Evolutionary conservation across 2,329 filamentous ascomycete genomes (phyloP).

Genomic region (Diaporthe citri): DNA sequence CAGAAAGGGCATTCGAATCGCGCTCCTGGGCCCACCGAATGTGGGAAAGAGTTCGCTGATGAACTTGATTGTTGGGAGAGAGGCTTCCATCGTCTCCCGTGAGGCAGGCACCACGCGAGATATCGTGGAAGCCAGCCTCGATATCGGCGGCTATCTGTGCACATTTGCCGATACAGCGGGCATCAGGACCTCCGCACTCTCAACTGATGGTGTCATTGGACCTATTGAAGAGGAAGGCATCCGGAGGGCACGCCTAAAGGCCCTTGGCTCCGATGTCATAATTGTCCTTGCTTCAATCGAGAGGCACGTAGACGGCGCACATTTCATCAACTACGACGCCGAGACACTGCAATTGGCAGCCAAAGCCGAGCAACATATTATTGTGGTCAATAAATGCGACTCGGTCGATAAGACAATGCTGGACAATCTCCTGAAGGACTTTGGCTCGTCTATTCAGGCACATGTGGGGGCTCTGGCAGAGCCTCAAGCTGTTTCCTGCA

Average conservation of each 20-base stretch:
- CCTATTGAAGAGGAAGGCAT: conserved; percentile 91
- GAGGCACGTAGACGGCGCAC: conserved; percentile 48
- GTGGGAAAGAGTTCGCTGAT: conserved; percentile 95
- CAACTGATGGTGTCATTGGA: conserved; percentile 64
- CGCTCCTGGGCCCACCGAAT: conserved; percentile 91
- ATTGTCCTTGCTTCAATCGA: conserved; percentile 85
- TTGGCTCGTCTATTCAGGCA: conserved; percentile 55
- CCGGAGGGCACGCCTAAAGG: conserved; percentile 83
- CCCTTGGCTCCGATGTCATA: conserved; percentile 86
- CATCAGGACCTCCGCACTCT: conserved; percentile 67
- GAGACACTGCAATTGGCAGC: conserved; percentile 69
- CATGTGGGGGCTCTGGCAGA: conserved; percentile 51
- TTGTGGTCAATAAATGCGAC: conserved; percentile 76
- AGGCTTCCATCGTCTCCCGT: conserved; percentile 93
- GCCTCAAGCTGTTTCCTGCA: conserved; percentile 79
- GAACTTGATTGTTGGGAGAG: conserved; percentile 89
- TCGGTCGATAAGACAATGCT: conserved; percentile 53
- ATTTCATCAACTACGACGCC: conserved; percentile 63
- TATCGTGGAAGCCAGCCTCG: conserved; percentile 90
- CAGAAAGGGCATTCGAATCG: conserved; percentile 85
- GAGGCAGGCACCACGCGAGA: conserved; percentile 96
- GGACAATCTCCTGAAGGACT: conserved; percentile 54
- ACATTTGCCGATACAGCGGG: conserved; percentile 97
- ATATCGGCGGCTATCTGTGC: conserved; percentile 90
- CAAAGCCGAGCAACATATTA: conserved; percentile 60